Conservation (phyloP, 2,329 filamentous ascomycete genomes). For the Zarea fungicola region DNA sequence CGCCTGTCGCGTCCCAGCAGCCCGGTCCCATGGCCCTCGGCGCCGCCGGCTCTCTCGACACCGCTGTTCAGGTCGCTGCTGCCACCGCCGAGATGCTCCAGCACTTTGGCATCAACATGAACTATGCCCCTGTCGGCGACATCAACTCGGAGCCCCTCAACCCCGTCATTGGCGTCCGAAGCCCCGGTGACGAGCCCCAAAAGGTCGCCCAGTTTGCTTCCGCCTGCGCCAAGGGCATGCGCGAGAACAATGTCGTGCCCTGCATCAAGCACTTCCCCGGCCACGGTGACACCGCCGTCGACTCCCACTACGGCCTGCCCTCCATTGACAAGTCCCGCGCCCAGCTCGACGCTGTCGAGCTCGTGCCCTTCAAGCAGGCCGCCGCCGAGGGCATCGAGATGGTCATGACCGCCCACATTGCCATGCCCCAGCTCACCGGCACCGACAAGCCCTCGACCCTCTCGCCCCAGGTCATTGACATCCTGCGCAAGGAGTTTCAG, state of each 20-base stretch:
- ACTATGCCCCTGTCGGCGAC: constrained; percentile 24
- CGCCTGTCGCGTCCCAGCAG: constrained; percentile 21
- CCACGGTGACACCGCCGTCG: constrained; percentile 23
- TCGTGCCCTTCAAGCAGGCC: constrained; percentile 20
- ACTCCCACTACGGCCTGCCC: constrained; percentile 23
- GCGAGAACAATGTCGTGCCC: constrained; percentile 17
- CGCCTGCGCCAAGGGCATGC: constrained; percentile 19
- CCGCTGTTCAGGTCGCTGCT: constrained; percentile 16
- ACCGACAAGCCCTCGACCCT: constrained; percentile 20
- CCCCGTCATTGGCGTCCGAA: constrained; percentile 23
- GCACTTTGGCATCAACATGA: constrained; percentile 25
- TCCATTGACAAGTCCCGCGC: constrained; percentile 20
- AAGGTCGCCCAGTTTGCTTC: constrained; percentile 18
- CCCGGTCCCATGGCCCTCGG: constrained; percentile 23
- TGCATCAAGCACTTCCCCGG: constrained; percentile 25
- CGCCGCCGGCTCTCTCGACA: constrained; percentile 17
- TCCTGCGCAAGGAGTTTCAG: constrained; percentile 19
- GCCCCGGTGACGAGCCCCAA: constrained; percentile 21
- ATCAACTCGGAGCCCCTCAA: constrained; percentile 24
- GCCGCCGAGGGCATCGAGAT: constrained; percentile 21
- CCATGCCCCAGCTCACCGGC: constrained; percentile 19
- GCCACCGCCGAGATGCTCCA: constrained; percentile 19
- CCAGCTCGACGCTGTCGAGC: constrained; percentile 19
- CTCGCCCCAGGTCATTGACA: constrained; percentile 19
- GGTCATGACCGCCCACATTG: constrained; percentile 25